Percentiles rank a stretch among this genome's conserved stretches.
Evolutionary conservation across 768 basidiomycete genomes (phyloP).

Genomic region (Boletus subcaerulescens): DNA sequence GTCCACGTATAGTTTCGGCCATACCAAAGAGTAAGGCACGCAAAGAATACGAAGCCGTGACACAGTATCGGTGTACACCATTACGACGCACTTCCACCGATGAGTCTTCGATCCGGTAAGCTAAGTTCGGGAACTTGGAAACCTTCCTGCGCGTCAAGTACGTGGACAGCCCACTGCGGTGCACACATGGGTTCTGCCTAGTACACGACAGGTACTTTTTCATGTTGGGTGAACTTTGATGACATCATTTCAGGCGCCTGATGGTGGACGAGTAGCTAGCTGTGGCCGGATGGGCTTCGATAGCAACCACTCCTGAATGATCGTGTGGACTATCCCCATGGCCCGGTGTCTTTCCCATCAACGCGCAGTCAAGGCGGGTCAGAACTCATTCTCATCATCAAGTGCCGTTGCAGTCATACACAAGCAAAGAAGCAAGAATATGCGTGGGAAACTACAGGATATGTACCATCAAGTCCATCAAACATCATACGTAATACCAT

Average conservation of each 20-base stretch:
- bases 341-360: not conserved
- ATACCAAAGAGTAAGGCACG: not conserved
- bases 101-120: no score
- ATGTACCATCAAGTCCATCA: conserved; percentile 6
- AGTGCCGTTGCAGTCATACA: no score
- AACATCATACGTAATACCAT: conserved; percentile 10
- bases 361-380: not conserved
- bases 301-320: not conserved
- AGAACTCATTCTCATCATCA: not conserved
- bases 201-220: no score
- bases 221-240: not conserved
- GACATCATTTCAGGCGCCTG: conserved; percentile 3
- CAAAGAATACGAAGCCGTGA: no score
- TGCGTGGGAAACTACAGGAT: not conserved
- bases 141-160: no score
- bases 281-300: no score
- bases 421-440: not conserved
- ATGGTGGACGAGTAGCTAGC: not conserved
- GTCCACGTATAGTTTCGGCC: conserved; percentile 1
- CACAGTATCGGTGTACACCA: no score
- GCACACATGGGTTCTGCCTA: no score
- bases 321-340: not conserved
- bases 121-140: no score
- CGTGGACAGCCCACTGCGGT: no score
- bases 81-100: no score